Conservation (phyloP, 2,329 filamentous ascomycete genomes). For the Colletotrichum zoysiae region DNA sequence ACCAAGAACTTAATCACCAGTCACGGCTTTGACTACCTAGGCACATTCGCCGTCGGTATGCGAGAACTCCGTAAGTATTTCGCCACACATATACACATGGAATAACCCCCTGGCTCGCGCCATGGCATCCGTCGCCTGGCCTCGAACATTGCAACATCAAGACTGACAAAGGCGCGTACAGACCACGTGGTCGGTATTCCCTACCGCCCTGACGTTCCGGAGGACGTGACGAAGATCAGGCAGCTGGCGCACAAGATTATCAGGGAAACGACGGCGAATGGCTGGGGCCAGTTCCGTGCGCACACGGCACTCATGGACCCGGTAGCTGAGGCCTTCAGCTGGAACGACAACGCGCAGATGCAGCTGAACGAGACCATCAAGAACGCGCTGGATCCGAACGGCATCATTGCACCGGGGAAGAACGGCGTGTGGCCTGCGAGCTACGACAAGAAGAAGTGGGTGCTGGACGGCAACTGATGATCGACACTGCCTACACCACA, state of each 20-base stretch:
- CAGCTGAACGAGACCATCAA: constrained; percentile 59
- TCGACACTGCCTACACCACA: background rate
- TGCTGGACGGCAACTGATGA: constrained; percentile 31
- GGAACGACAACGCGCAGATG: constrained; percentile 56
- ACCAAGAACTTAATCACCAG: constrained; percentile 45
- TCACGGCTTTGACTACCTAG: constrained; percentile 49
- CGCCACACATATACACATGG: background rate
- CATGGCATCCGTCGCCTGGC: background rate
- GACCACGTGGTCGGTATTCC: constrained; percentile 66
- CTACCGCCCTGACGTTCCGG: constrained; percentile 59
- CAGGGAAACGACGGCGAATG: constrained; percentile 53
- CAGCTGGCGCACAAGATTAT: constrained; percentile 51
- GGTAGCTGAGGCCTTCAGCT: constrained; percentile 58
- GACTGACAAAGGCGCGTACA: background rate
- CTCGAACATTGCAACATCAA: background rate
- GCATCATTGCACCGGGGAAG: constrained; percentile 50
- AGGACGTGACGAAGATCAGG: constrained; percentile 50
- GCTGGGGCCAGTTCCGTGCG: constrained; percentile 60
- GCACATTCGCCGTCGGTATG: constrained; percentile 49
- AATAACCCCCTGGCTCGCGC: background rate
- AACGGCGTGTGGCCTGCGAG: constrained; percentile 52
- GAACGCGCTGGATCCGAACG: constrained; percentile 57
- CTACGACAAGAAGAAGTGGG: constrained; percentile 44
- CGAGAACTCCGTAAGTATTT: constrained; percentile 45
- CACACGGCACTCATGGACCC: constrained; percentile 60